phyloP scores from a whole-genome alignment of 805 yeast species.

The Candida piceae region DNA sequence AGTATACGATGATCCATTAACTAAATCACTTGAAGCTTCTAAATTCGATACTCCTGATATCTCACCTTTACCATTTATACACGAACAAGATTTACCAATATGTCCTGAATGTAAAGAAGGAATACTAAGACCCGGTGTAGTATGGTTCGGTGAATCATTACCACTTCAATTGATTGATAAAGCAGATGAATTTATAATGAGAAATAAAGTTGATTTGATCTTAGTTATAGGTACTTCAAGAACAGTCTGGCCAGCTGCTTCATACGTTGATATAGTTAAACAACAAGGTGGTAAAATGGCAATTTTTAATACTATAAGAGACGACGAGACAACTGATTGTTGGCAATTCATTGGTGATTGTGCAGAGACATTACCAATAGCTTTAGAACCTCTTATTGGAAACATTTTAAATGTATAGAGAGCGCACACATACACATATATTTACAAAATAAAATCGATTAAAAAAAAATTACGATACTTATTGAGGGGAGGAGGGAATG shows the following conservation, averaged over 20 bases:
- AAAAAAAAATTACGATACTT: not conserved
- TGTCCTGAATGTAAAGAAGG: constrained; percentile 74
- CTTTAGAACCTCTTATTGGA: constrained; percentile 47
- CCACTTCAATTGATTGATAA: constrained; percentile 57
- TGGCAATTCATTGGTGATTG: constrained; percentile 86
- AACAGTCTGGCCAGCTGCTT: constrained; percentile 87
- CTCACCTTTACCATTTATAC: constrained; percentile 36
- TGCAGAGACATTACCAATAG: constrained; percentile 60
- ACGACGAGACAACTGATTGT: constrained; percentile 35
- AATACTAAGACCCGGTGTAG: constrained; percentile 79
- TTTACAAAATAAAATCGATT: not conserved
- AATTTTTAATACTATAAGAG: constrained; percentile 70
- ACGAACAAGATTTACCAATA: constrained; percentile 53
- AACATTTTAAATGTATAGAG: too few species aligned
- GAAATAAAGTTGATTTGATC: constrained; percentile 58
- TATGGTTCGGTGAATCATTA: constrained; percentile 91
- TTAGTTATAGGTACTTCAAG: constrained; percentile 85
- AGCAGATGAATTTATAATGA: constrained; percentile 66
- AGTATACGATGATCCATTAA: constrained; percentile 54
- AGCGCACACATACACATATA: not conserved
- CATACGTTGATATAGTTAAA: constrained; percentile 74
- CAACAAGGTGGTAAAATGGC: constrained; percentile 79
- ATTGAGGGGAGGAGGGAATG: too few species aligned
- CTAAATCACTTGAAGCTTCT: constrained; percentile 26
- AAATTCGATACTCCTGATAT: constrained; percentile 8